Evolutionary conservation across 371 early-diverging fungal species (phyloP).

Genomic region (Mucor velutinosus): DNA sequence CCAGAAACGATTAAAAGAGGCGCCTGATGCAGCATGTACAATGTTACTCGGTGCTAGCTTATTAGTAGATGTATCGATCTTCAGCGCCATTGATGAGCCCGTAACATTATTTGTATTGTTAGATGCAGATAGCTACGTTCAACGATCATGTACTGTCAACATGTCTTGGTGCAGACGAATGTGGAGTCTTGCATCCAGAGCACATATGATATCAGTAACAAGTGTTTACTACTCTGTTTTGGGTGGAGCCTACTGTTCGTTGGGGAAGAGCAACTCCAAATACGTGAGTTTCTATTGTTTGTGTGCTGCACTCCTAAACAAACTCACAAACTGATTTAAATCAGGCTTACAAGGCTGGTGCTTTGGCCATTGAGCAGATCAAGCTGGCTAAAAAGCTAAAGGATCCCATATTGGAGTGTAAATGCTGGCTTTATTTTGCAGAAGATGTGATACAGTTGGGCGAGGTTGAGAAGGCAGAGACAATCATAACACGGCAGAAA

Average conservation of each 20-base stretch:
- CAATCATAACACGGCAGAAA: constrained; percentile 34
- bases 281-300: constrained; percentile 30
- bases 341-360: constrained; percentile 50
- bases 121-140: not conserved
- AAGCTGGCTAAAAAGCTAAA: constrained; percentile 42
- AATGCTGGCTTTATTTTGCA: constrained; percentile 61
- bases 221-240: constrained; percentile 52
- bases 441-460: constrained; percentile 51
- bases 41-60: not conserved
- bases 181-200: constrained; percentile 36
- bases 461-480: constrained; percentile 32
- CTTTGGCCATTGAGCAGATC: constrained; percentile 50
- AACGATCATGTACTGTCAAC: not conserved
- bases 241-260: constrained; percentile 56
- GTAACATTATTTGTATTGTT: constrained; percentile 1
- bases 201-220: constrained; percentile 38
- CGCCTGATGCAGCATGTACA: not conserved
- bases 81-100: not conserved
- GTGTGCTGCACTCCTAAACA: not conserved
- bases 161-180: constrained; percentile 30
- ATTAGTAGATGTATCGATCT: not conserved
- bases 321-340: not conserved
- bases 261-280: constrained; percentile 43
- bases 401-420: constrained; percentile 47
- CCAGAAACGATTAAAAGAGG: not conserved